Evolutionary conservation across 352 stramenopile species (phyloP), one percentile per base, ranked within the genome.

Genomic region (Pythium utonaiense): DNA sequence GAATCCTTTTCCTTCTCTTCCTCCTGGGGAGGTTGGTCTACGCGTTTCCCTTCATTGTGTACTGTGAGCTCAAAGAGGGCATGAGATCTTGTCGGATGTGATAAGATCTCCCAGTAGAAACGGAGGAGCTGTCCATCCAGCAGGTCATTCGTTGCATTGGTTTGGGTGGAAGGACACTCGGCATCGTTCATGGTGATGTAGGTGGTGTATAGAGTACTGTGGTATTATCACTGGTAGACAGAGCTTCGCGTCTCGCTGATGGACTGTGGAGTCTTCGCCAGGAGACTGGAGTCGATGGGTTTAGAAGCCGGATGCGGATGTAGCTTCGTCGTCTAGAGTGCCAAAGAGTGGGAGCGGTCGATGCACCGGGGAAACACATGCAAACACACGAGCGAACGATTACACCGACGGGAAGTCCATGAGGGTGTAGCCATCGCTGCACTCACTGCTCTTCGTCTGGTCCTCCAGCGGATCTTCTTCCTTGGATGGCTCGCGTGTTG

Each of bases 371-470:
- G 12, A 53, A 13, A 33, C 49, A 45, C 33, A 57, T 53, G 13
- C 24, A 52, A 28, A 54, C 53, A 72, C 30, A 52, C 19, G 53
- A 52, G 54, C 40, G 28, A 58, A 51, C 19, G 16, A 19, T 80
- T 77, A 93, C 41, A 87, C 70, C 55, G 81, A 71, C 13, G 79
- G 79, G 40, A 74, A 83, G 24, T 93, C 80, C 51, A 93, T 81
- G 64, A 93, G 57, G 42, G 62, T 80, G 56, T 83, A 93, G 53
- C 79, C 83, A 57, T 93, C 83, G 67, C 83, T 93, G 67, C 79
- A 91, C 68, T 93, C 83, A 80, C 83, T 93, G 61, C 69, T 79
- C 63, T 88, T 88, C 38, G 77, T 81, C 62, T 76, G 66, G 36
- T 75, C 40, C 55, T 93, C 83, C 28, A 91, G 51, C 8, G 66